Evolutionary conservation across 345 rosid species (phyloP).

Genomic region (Moricandia arvensis): DNA sequence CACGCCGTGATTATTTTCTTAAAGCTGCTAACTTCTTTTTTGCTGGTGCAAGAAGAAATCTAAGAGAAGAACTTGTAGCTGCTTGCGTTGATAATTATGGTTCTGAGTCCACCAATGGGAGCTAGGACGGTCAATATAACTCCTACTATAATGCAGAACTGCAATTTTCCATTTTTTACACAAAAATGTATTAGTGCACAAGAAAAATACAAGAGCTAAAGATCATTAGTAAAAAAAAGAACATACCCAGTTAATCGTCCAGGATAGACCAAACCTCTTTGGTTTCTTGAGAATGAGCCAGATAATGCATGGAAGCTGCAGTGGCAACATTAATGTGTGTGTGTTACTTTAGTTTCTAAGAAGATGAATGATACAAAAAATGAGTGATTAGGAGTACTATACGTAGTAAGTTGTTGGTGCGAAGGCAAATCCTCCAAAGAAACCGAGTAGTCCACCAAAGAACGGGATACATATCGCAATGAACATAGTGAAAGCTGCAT

Average conservation of each 20-base stretch:
- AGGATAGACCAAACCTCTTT: conserved; percentile 59
- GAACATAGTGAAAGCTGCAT: conserved; percentile 63
- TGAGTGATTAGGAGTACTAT: background rate
- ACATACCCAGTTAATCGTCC: conserved; percentile 66
- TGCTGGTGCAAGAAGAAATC: background rate
- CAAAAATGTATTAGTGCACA: background rate
- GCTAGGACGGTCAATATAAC: conserved; percentile 54
- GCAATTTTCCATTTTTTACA: conserved; percentile 24
- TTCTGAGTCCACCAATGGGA: conserved; percentile 78
- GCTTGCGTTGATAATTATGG: conserved; percentile 53
- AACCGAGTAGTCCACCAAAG: conserved; percentile 72
- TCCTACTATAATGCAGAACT: conserved; percentile 70
- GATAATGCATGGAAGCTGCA: conserved; percentile 80
- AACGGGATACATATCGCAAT: conserved; percentile 59
- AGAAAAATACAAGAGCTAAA: background rate
- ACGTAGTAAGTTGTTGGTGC: conserved; percentile 76
- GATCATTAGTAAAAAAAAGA: background rate
- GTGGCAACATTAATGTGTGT: background rate
- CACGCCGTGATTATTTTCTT: conserved; percentile 7
- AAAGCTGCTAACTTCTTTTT: background rate
- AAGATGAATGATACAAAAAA: background rate
- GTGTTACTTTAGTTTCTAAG: too few relatives aligned
- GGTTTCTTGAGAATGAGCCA: conserved; percentile 72
- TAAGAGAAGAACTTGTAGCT: conserved; percentile 63
- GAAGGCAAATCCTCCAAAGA: conserved; percentile 84